A percentile compares a stretch with the other conserved stretches of the same genome.
These are phyloP conservation scores for Phlyctochytrium planicorne DNA, from an alignment of 192 early-diverging fungal species.

Conservation along the genomic window DNA sequence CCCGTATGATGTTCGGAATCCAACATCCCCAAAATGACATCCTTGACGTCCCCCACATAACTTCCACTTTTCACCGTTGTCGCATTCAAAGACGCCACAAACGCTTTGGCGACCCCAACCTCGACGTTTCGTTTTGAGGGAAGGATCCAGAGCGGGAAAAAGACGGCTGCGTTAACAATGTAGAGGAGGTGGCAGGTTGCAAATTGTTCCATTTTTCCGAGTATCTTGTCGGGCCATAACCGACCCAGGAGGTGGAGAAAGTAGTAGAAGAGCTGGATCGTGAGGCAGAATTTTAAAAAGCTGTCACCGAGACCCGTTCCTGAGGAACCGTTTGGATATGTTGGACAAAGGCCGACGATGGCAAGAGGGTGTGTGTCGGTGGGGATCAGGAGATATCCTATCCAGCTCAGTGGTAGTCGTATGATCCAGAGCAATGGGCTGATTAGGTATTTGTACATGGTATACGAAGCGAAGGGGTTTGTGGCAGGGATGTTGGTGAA, in stretches of 20 bases:
- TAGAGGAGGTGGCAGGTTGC: background rate
- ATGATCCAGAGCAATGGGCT: background rate
- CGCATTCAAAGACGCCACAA: background rate
- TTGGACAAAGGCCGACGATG: background rate
- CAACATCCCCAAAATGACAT: no score
- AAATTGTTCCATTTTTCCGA: background rate
- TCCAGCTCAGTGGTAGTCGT: background rate
- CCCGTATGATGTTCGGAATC: no score
- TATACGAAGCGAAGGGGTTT: background rate
- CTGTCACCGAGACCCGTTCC: no score
- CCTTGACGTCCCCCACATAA: background rate
- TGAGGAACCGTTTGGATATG: background rate
- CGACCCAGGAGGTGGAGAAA: constrained; percentile 3
- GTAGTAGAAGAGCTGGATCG: constrained; percentile 6
- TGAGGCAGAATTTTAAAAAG: background rate
- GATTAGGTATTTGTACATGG: background rate
- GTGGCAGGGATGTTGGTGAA: background rate
- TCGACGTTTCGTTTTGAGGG: background rate
- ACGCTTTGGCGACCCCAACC: background rate
- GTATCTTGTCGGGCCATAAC: background rate
- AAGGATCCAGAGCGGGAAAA: constrained; percentile 1
- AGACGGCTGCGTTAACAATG: constrained; percentile 7
- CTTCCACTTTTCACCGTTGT: background rate
- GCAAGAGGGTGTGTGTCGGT: background rate
- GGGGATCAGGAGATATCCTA: background rate